phyloP scores from a whole-genome alignment of 371 early-diverging fungal genomes.

The Mortierella sp. region DNA sequence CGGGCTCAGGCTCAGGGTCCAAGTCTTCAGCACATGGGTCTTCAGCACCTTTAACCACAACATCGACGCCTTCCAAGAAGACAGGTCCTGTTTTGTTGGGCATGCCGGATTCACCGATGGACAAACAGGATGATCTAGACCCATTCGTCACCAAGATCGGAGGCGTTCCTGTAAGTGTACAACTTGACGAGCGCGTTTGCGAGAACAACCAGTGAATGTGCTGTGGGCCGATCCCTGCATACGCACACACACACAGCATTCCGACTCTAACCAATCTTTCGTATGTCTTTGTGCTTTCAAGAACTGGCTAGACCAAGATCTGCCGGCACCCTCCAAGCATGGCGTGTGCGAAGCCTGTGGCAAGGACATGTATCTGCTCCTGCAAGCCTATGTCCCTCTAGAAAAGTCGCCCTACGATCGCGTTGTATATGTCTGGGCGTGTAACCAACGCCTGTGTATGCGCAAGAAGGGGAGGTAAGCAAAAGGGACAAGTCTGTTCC shows the following conservation, averaged over 20 bases:
- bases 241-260: too few relatives aligned
- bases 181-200: too few relatives aligned
- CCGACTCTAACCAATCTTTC: too few relatives aligned
- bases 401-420: conserved; percentile 79
- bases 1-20: background rate
- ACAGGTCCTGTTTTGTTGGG: conserved; percentile 63
- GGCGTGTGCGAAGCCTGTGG: conserved; percentile 57
- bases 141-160: conserved; percentile 78
- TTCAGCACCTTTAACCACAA: background rate
- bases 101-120: conserved; percentile 71
- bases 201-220: too few relatives aligned
- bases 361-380: conserved; percentile 68
- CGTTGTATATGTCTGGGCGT: conserved; percentile 82
- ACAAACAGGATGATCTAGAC: conserved; percentile 60
- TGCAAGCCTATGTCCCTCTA: conserved; percentile 81
- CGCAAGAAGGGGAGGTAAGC: conserved; percentile 72
- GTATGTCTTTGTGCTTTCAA: conserved; percentile 4
- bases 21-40: too few relatives aligned
- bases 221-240: too few relatives aligned
- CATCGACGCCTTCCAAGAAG: conserved; percentile 27
- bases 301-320: conserved; percentile 48
- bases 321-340: conserved; percentile 43
- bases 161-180: conserved; percentile 73
- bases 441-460: conserved; percentile 78
- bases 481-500: too few relatives aligned